phyloP scores from a whole-genome alignment of 2,329 filamentous ascomycete species.

The Aspergillus fijiensis region DNA sequence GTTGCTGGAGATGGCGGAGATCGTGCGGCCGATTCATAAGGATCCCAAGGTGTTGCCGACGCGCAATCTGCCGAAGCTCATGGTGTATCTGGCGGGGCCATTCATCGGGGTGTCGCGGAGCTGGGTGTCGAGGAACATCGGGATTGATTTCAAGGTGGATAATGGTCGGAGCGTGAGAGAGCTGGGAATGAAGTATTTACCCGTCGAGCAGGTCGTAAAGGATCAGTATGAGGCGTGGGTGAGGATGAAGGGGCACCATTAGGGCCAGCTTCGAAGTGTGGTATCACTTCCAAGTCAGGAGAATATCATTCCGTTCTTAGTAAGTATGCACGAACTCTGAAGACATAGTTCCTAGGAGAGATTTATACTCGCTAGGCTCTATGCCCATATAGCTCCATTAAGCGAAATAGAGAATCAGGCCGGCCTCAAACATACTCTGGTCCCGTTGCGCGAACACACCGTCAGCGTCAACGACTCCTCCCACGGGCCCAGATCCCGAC shows the following conservation, averaged over 20 bases:
- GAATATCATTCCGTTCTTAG: too few species aligned
- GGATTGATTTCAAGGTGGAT: conserved; percentile 23
- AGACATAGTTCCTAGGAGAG: too few species aligned
- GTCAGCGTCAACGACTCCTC: conserved; percentile 10
- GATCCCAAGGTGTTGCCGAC: conserved; percentile 5
- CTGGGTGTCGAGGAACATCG: conserved; percentile 21
- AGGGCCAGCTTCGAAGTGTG: not conserved
- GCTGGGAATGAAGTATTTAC: conserved; percentile 21
- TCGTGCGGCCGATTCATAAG: conserved; percentile 9
- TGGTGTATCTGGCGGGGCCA: conserved; percentile 19
- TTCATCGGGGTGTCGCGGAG: conserved; percentile 21
- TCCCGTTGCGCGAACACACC: not conserved
- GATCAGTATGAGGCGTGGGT: conserved; percentile 20
- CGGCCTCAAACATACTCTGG: not conserved
- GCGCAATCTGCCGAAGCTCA: conserved; percentile 6
- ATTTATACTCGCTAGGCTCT: too few species aligned
- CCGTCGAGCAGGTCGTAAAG: conserved; percentile 16
- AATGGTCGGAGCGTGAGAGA: conserved; percentile 22
- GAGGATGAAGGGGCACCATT: not conserved
- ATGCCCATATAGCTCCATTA: too few species aligned
- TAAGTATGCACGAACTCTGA: too few species aligned
- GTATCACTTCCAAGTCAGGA: too few species aligned
- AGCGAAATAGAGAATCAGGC: too few species aligned
- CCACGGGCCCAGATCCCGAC: conserved; percentile 8
- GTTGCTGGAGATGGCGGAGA: conserved; percentile 13